Conservation (phyloP, 352 stramenopile genomes). For the Aphanomyces euteiches region DNA sequence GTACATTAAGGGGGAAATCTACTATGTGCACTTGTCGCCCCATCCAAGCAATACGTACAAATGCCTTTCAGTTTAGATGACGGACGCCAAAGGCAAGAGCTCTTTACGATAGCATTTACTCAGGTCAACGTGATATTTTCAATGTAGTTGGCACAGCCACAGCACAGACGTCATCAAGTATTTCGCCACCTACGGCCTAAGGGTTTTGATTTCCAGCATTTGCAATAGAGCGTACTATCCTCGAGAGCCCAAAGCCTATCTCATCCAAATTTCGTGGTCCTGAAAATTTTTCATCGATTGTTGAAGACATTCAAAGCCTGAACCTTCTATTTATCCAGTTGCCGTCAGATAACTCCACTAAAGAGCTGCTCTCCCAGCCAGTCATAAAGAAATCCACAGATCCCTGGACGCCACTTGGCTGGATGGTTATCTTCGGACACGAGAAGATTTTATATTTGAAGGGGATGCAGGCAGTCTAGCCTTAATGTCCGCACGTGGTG, state of each 20-base stretch:
- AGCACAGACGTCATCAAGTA: background rate
- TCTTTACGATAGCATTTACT: background rate
- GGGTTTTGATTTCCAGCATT: background rate
- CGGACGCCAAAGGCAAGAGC: background rate
- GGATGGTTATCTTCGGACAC: background rate
- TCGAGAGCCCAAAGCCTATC: background rate
- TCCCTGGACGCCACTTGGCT: constrained; percentile 13
- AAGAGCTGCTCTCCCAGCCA: background rate
- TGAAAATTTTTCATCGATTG: background rate
- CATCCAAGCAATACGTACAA: background rate
- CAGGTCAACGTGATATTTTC: constrained; percentile 16
- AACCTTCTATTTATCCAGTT: constrained; percentile 23
- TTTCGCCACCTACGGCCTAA: background rate
- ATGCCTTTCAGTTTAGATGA: constrained; percentile 20
- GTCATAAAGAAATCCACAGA: background rate
- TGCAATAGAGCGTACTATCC: background rate
- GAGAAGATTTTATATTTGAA: background rate
- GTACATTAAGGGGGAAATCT: constrained; percentile 16
- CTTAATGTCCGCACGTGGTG: background rate
- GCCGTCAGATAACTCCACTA: background rate
- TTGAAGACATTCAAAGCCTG: background rate
- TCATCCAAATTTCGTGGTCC: background rate
- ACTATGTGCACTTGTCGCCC: background rate
- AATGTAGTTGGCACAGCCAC: background rate
- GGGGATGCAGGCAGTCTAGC: background rate